Conservation (phyloP, 352 stramenopile species). For the Phytopythium montanum region DNA sequence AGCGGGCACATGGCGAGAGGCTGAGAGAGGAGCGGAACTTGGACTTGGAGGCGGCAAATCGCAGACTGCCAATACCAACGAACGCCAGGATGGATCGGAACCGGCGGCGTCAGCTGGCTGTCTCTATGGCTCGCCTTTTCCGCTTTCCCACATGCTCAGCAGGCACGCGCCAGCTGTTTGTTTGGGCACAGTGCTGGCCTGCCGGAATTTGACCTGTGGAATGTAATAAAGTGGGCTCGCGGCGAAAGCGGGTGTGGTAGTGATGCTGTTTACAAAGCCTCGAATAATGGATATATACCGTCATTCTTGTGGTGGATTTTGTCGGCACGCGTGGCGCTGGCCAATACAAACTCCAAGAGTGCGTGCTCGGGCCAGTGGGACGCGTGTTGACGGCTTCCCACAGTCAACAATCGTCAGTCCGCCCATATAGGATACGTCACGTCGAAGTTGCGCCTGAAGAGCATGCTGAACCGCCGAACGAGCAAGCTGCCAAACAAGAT, state of each 20-base stretch:
- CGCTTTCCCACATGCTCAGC: neutral
- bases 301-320: neutral
- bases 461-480: neutral
- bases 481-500: neutral
- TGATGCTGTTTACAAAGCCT: neutral
- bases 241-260: neutral
- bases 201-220: neutral
- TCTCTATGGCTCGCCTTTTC: constrained; percentile 3
- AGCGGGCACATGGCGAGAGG: constrained; percentile 75
- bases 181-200: neutral
- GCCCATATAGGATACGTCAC: too few relatives aligned
- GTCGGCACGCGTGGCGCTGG: constrained; percentile 4
- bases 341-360: constrained; percentile 9
- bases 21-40: neutral
- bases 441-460: neutral
- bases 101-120: too few relatives aligned
- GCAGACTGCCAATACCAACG: constrained; percentile 13
- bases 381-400: neutral
- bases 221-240: neutral
- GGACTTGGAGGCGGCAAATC: constrained; percentile 12
- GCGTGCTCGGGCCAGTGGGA: constrained; percentile 1
- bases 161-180: neutral
- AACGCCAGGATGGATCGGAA: too few relatives aligned
- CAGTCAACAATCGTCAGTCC: constrained; percentile 4
- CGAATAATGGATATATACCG: neutral